Evolutionary conservation across 495 filamentous ascomycete species (phyloP).

Genomic region (Amorphotheca resinae): DNA sequence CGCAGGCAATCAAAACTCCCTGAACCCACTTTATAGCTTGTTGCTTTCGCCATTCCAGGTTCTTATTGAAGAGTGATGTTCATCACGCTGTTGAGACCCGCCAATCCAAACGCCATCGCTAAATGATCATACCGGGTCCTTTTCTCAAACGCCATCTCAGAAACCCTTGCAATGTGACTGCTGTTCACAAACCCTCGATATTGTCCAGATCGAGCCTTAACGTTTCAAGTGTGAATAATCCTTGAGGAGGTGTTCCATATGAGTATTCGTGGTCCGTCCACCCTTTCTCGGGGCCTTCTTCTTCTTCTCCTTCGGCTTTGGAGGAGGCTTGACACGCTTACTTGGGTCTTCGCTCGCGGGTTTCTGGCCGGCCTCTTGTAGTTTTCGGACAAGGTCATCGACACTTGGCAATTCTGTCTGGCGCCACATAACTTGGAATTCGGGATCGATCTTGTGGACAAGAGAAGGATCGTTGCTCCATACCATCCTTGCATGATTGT

Average conservation of each 20-base stretch:
- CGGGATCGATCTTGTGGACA: slow-evolving; percentile 60
- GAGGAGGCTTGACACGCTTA: slow-evolving; percentile 43
- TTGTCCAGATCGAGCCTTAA: background rate
- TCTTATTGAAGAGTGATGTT: background rate
- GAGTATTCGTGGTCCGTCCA: slow-evolving; percentile 81
- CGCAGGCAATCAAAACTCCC: too few species aligned
- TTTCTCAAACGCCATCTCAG: slow-evolving; percentile 1
- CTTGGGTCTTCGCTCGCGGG: slow-evolving; percentile 64
- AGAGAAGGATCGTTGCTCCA: slow-evolving; percentile 80
- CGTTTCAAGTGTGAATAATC: slow-evolving; percentile 41
- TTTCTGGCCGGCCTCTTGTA: slow-evolving; percentile 60
- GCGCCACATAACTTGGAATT: slow-evolving; percentile 75
- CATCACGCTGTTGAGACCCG: background rate
- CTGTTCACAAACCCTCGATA: background rate
- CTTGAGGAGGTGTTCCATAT: slow-evolving; percentile 80
- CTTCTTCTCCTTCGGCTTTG: slow-evolving; percentile 58
- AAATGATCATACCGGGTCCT: slow-evolving; percentile 1
- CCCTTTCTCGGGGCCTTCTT: slow-evolving; percentile 49
- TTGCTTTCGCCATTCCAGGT: background rate
- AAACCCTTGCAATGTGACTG: too few species aligned
- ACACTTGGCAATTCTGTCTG: slow-evolving; percentile 63
- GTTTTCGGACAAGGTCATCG: slow-evolving; percentile 61
- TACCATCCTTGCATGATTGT: slow-evolving; percentile 69
- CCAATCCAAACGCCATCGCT: slow-evolving; percentile 3
- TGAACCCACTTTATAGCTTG: too few species aligned